These are phyloP conservation scores for Lathyrus oleraceus DNA, from an alignment of 306 rosid genomes.

Conservation along the genomic window DNA sequence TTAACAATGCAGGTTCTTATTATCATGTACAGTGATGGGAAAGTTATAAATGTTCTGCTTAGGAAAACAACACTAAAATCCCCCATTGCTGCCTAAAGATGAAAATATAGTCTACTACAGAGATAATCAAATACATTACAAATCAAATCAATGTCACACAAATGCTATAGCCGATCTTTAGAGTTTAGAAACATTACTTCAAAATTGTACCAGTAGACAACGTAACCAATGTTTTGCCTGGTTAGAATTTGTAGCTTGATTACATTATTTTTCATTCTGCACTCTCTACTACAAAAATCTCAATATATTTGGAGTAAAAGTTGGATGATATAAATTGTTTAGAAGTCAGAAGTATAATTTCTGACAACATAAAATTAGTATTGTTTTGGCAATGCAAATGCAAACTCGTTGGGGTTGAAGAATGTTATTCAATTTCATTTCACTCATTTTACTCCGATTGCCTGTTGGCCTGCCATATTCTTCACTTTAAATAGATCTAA, in stretches of 20 bases:
- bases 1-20: slow-evolving; percentile 40
- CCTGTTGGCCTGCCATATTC: neutral
- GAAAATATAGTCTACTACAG: slow-evolving; percentile 27
- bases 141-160: slow-evolving; percentile 30
- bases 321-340: neutral
- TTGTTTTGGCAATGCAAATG: neutral
- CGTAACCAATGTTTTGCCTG: slow-evolving; percentile 18
- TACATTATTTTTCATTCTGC: neutral
- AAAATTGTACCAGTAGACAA: slow-evolving; percentile 31
- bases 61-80: slow-evolving; percentile 17
- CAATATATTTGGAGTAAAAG: neutral
- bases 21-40: slow-evolving; percentile 53
- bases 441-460: neutral
- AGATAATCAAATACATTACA: slow-evolving; percentile 32
- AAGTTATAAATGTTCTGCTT: slow-evolving; percentile 30
- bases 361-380: neutral
- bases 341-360: neutral
- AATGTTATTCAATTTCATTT: neutral
- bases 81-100: slow-evolving; percentile 31
- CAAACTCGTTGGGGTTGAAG: neutral
- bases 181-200: slow-evolving; percentile 17
- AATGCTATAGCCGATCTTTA: slow-evolving; percentile 13
- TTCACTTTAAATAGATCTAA: neutral
- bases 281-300: neutral
- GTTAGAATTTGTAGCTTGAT: slow-evolving; percentile 14